Evolutionary conservation across 2,329 filamentous ascomycete species (phyloP), one percentile per base, ranked within the genome.

Genomic region (Phyllosticta citriasiana): DNA sequence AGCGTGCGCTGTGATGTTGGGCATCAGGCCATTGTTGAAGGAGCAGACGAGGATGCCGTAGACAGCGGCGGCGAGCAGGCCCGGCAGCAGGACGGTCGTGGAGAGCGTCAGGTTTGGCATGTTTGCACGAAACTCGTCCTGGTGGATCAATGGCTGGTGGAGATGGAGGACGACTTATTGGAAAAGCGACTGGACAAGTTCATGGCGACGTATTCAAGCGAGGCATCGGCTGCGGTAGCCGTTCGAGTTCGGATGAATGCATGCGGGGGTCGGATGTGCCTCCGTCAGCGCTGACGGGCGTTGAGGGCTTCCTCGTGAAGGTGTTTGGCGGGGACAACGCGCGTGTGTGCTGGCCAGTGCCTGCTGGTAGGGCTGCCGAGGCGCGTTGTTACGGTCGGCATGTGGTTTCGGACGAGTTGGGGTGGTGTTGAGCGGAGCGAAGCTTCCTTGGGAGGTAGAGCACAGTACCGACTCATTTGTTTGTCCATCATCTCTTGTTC

Each of bases 21-120:
- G 83, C 77, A 82, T 59, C 81, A 84, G 65, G 82, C 82, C 0
- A 70, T 61, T 61, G 59, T 61, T 61, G 59, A 14, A 16, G 59
- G 53, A 56, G 47, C 56, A 61, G 54, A 61, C 50, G 40, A 57
- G 35, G 27, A 47, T 52, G 14, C 53, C 55, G 10, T 35, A 24
- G 10, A 57, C 30, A 22, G 53, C 59, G 30, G 30, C 47, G 47
- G 55, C 59, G 9, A 27, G 12, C 0, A 40, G 30, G 22, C 54
- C 59, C 4, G 59, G 59, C 16, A 61, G 59, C 25, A 61, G 47
- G 27, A 61, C 10, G 14, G 50, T 47, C 10, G 59, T 61, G 7
- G 59, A 53, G 7, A 61, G 33, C 12, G 50, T 61, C 40, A 61
- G 27, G 53, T 57, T 57, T 7, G 51, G 53, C 59, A 61, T 61